phyloP scores from a whole-genome alignment of 169 alveolate genomes.

The Theileria parva region DNA sequence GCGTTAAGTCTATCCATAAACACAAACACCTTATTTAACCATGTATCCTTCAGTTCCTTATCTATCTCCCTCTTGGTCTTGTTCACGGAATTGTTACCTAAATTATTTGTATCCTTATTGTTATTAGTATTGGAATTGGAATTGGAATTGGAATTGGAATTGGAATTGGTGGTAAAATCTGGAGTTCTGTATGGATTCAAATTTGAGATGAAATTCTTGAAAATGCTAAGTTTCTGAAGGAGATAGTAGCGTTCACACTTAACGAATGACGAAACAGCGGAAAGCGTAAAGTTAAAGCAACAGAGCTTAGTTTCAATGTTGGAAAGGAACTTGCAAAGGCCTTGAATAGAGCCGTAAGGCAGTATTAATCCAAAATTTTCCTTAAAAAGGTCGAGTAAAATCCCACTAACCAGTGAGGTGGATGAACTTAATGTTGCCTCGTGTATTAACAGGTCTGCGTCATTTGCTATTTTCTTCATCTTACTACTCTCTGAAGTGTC shows the following conservation, averaged over 20 bases:
- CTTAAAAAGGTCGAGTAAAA: slow-evolving; percentile 2
- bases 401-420: slow-evolving; percentile 6
- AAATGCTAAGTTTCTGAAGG: neutral
- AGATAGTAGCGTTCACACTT: slow-evolving; percentile 11
- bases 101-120: neutral
- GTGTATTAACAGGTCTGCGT: slow-evolving; percentile 74
- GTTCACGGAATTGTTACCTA: neutral
- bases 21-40: neutral
- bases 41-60: slow-evolving; percentile 2
- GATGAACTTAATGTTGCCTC: slow-evolving; percentile 72
- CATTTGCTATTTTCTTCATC: slow-evolving; percentile 62
- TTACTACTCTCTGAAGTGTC: slow-evolving; percentile 70
- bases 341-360: neutral
- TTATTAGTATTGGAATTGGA: no score
- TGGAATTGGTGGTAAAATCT: no score
- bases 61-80: slow-evolving; percentile 1
- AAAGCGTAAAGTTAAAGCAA: slow-evolving; percentile 12
- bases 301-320: slow-evolving; percentile 6
- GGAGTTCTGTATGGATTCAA: neutral
- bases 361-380: slow-evolving; percentile 1
- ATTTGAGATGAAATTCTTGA: slow-evolving; percentile 3
- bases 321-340: slow-evolving; percentile 8
- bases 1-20: slow-evolving; percentile 19
- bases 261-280: slow-evolving; percentile 13
- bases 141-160: no score